These are phyloP conservation scores for Mentha longifolia DNA, from an alignment of 257 asterid genomes.

Conservation along the genomic window DNA sequence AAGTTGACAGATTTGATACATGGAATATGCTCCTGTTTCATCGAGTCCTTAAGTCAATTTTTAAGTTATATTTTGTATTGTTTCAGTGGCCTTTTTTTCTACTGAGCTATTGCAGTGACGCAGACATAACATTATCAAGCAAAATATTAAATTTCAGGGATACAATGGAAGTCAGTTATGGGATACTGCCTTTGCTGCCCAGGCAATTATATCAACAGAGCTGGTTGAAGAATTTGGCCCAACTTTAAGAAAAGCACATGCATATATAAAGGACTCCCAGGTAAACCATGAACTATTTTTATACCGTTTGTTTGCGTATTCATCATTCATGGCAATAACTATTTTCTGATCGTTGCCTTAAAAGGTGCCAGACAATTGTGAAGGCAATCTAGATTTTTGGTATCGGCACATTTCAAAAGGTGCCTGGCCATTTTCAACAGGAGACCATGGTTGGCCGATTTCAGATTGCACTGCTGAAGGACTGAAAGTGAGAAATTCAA, in stretches of 20 bases:
- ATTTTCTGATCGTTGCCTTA: constrained; percentile 25
- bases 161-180: constrained; percentile 97
- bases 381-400: constrained; percentile 81
- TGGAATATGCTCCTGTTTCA: constrained; percentile 14
- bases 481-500: constrained; percentile 62
- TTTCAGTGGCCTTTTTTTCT: constrained; percentile 2
- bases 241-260: constrained; percentile 74
- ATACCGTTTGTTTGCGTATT: constrained; percentile 12
- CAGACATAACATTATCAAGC: not conserved
- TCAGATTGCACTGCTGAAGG: constrained; percentile 99
- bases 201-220: constrained; percentile 80
- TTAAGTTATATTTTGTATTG: not conserved
- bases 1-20: constrained; percentile 6
- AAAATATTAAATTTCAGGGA: constrained; percentile 58
- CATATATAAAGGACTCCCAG: constrained; percentile 73
- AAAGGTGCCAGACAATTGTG: constrained; percentile 88
- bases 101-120: not conserved
- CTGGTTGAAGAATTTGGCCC: constrained; percentile 74
- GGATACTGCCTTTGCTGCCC: constrained; percentile 89
- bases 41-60: constrained; percentile 6
- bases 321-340: constrained; percentile 28
- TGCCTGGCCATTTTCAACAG: constrained; percentile 99
- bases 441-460: constrained; percentile 99
- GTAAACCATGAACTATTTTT: constrained; percentile 44
- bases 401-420: constrained; percentile 99